Base-by-base conservation (phyloP, 176 grass and related monocot genomes). In the Hsuehochloa calcarea region DNA sequence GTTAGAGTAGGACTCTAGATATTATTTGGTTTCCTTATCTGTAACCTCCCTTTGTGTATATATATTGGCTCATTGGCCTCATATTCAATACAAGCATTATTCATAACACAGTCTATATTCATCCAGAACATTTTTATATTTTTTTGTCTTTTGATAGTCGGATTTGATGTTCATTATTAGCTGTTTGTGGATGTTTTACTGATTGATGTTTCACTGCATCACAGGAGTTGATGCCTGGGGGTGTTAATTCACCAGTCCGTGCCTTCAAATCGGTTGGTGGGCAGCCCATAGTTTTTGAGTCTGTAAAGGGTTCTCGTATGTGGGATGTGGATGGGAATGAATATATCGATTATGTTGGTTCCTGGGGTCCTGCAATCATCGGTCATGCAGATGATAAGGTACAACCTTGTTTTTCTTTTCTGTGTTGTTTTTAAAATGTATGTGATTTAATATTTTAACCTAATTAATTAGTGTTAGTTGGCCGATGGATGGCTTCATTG, bases 281-380 rank as follows among this genome's bases (percentile, higher is more conserved):
- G 55, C 91, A 94, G 54, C 97, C 97, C 29, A 89, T 99, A 34
- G 91, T 99, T 81, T 99, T 99, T 41, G 96, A 99, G 85, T 96
- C 97, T 63, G 97, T 99, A 5, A 99, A 99, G 72, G 97, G 93
- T 47, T 99, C 90, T 87, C 97, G 35, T 50, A 94, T 99, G 93
- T 91, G 97, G 93, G 97, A 96, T 90, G 97, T 99, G 31, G 97
- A 96, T 84, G 97, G 96, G 37, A 96, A 99, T 47, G 93, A 99
- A 84, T 99, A 99, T 70, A 88, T 99, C 5, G 97, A 99, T 85
- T 99, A 99, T 91, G 97, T 99, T 87, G 97, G 97, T 80, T 99
- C 97, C 25, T 99, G 97, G 93, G 97, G 93, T 41, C 97, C 97
- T 84, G 97, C 93, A 74, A 99, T 99, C 62, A 96, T 99, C 10